These are phyloP conservation scores for Jamesozyma jinghongensis DNA, from an alignment of 805 yeast species.

Conservation along the genomic window DNA sequence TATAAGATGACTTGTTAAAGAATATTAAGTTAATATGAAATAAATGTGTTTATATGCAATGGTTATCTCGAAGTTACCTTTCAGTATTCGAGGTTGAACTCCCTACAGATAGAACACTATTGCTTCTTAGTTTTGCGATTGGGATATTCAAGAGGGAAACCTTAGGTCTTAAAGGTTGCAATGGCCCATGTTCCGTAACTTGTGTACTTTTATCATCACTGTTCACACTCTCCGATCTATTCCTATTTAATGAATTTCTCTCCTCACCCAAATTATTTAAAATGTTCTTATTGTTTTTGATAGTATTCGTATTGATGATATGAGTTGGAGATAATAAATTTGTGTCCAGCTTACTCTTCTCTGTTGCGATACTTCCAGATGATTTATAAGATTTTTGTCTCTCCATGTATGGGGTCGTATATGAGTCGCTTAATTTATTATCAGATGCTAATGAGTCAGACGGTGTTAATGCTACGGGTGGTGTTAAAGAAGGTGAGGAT, in stretches of 20 bases:
- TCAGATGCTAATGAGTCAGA: constrained; percentile 1
- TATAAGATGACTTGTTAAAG: not conserved
- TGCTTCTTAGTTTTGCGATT: constrained; percentile 22
- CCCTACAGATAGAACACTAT: not conserved
- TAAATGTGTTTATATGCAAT: not conserved
- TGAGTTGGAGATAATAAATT: constrained; percentile 1
- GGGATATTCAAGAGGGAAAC: constrained; percentile 24
- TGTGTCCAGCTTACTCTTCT: too few relatives aligned
- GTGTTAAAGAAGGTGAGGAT: not conserved
- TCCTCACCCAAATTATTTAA: constrained; percentile 9
- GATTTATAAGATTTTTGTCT: not conserved
- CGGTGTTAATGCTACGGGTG: not conserved
- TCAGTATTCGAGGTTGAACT: not conserved
- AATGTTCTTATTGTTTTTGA: constrained; percentile 8
- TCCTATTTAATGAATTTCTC: not conserved
- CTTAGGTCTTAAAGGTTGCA: constrained; percentile 9
- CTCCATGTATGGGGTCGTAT: not conserved
- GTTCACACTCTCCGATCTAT: too few relatives aligned
- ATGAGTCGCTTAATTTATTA: too few relatives aligned
- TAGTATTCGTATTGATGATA: constrained; percentile 6
- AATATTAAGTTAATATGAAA: not conserved
- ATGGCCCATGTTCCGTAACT: not conserved
- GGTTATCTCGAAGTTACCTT: not conserved
- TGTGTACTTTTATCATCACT: not conserved
- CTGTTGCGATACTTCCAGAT: not conserved